Percentiles rank a stretch among this genome's conserved stretches.
Conservation (phyloP, 2,329 filamentous ascomycete genomes). For the Echinosphaeria canescens region DNA sequence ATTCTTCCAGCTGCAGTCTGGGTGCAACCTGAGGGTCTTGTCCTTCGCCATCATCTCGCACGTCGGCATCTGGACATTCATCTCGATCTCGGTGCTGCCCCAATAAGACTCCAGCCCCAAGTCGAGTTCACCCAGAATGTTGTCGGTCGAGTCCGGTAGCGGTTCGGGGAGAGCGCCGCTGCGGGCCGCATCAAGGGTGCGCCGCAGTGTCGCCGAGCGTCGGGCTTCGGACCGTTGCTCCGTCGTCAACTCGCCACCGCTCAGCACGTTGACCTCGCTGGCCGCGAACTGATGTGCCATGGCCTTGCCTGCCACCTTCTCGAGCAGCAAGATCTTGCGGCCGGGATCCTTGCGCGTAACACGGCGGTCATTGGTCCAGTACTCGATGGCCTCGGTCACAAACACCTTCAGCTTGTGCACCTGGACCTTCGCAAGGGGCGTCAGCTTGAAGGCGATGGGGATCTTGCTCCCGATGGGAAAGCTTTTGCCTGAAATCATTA, state of each 20-base stretch:
- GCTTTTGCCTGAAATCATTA: conserved; percentile 88
- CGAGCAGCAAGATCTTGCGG: conserved; percentile 67
- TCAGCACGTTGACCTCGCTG: conserved; percentile 55
- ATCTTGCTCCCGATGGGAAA: conserved; percentile 78
- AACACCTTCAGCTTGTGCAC: conserved; percentile 85
- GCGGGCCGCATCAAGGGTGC: conserved; percentile 30
- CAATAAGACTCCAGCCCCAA: conserved; percentile 49
- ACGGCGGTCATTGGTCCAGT: conserved; percentile 69
- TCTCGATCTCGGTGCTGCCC: conserved; percentile 84
- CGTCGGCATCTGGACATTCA: conserved; percentile 78
- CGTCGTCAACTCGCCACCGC: conserved; percentile 53
- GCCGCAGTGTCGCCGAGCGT: conserved; percentile 19
- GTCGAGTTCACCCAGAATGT: conserved; percentile 63
- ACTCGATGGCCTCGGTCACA: conserved; percentile 77
- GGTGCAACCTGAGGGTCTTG: conserved; percentile 44
- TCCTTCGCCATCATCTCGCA: conserved; percentile 72
- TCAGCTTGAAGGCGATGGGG: conserved; percentile 85
- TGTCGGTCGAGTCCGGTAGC: conserved; percentile 34
- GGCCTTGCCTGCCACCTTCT: conserved; percentile 66
- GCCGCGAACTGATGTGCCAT: conserved; percentile 51
- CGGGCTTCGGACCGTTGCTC: conserved; percentile 24
- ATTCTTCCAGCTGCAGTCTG: conserved; percentile 84
- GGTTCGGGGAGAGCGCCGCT: conserved; percentile 15
- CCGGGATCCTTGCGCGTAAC: conserved; percentile 71
- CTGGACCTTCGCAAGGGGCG: conserved; percentile 79